Evolutionary conservation across 371 early-diverging fungal genomes (phyloP).

Genomic region (Rhizomucor pusillus): DNA sequence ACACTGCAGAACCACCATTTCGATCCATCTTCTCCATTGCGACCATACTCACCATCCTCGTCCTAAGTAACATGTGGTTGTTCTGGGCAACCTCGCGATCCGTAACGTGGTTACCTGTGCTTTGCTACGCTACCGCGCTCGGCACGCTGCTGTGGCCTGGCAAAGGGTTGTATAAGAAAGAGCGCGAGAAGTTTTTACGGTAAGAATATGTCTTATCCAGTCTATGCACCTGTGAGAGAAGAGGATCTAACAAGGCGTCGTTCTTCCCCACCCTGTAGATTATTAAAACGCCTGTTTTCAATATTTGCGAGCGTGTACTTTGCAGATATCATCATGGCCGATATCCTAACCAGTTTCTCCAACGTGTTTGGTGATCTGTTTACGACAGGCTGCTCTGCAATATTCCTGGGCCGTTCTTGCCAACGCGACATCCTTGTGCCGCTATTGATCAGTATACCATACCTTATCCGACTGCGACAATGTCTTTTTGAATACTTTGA

Average conservation of each 20-base stretch:
- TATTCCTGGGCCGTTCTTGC: slow-evolving; percentile 14
- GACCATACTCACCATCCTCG: slow-evolving; percentile 23
- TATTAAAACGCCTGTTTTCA: slow-evolving; percentile 41
- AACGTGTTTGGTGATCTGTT: slow-evolving; percentile 84
- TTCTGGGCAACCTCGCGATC: slow-evolving; percentile 21
- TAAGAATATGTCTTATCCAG: slow-evolving; percentile 18
- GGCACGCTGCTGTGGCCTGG: slow-evolving; percentile 54
- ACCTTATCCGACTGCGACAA: slow-evolving; percentile 78
- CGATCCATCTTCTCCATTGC: slow-evolving; percentile 51
- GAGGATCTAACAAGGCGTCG: too few species aligned
- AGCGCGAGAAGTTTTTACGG: slow-evolving; percentile 65
- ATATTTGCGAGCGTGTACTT: slow-evolving; percentile 64
- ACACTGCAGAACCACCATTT: slow-evolving; percentile 31
- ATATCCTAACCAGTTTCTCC: slow-evolving; percentile 90
- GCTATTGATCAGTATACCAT: slow-evolving; percentile 35
- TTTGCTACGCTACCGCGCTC: slow-evolving; percentile 55
- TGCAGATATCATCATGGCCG: slow-evolving; percentile 86
- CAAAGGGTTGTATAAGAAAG: slow-evolving; percentile 52
- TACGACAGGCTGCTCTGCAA: slow-evolving; percentile 10
- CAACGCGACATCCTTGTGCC: slow-evolving; percentile 55
- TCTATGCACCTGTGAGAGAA: too few species aligned
- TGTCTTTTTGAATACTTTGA: slow-evolving; percentile 74
- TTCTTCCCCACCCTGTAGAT: not conserved
- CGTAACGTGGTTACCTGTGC: slow-evolving; percentile 13
- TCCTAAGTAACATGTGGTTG: slow-evolving; percentile 28